Conservation (phyloP, 1,284 basidiomycete species). For the Ustilago xerochloae region DNA sequence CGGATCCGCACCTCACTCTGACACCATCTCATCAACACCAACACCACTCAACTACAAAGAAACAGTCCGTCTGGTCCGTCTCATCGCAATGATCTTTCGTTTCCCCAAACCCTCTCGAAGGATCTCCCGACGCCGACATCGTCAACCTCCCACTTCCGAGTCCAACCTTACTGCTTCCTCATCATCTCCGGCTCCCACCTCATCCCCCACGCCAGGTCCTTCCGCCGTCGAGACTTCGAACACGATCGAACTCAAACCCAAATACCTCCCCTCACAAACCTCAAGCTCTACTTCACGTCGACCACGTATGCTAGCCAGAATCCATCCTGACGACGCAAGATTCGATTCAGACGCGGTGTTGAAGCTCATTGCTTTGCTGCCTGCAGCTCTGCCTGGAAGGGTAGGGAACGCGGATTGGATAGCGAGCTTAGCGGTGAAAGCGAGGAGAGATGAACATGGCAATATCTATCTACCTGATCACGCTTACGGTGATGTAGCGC, state of each 20-base stretch:
- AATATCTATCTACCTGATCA: constrained; percentile 26
- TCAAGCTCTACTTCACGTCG: neutral
- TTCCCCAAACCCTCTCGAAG: constrained; percentile 38
- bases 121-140: constrained; percentile 14
- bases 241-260: constrained; percentile 24
- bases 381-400: constrained; percentile 16
- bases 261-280: constrained; percentile 4
- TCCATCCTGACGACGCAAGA: constrained; percentile 22
- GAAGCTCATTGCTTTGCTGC: constrained; percentile 33
- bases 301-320: constrained; percentile 24
- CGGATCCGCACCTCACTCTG: neutral
- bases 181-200: neutral
- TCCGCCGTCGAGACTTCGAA: neutral
- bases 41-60: constrained; percentile 42
- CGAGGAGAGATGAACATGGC: constrained; percentile 28
- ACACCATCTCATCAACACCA: constrained; percentile 5
- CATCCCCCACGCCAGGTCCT: neutral
- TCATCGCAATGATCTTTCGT: constrained; percentile 43
- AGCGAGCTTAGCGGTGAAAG: constrained; percentile 6
- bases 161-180: neutral
- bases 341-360: constrained; percentile 19
- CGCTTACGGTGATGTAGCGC: constrained; percentile 1
- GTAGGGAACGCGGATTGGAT: constrained; percentile 20
- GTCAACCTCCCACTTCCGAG: neutral
- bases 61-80: constrained; percentile 33